phyloP scores from a whole-genome alignment of 371 early-diverging fungal genomes.

The Pancytospora epiphaga region DNA sequence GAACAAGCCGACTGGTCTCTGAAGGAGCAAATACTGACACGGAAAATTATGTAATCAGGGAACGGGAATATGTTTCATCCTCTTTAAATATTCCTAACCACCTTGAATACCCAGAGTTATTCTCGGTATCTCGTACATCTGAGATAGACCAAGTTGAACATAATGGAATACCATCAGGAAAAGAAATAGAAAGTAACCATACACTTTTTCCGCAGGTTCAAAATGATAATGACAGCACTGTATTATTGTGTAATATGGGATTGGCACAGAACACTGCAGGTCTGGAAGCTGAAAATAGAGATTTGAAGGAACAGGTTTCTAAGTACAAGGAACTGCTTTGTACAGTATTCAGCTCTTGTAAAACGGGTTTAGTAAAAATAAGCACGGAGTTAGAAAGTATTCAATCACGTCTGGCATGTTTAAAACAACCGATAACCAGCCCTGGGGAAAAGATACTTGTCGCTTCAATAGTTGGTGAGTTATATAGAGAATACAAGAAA shows the following conservation, averaged over 20 bases:
- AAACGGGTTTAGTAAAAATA: background rate
- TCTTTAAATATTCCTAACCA: too few species aligned
- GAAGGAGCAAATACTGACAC: background rate
- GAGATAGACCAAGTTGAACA: too few species aligned
- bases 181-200: too few species aligned
- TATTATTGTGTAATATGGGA: too few species aligned
- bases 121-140: too few species aligned
- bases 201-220: too few species aligned
- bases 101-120: too few species aligned
- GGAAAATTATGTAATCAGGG: background rate
- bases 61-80: too few species aligned
- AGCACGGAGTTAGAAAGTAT: background rate
- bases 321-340: background rate
- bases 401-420: background rate
- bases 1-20: conserved; percentile 13
- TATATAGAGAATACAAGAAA: background rate
- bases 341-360: background rate
- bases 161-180: too few species aligned
- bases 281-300: background rate
- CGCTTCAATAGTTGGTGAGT: background rate
- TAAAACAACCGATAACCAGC: background rate
- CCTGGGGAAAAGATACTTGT: background rate
- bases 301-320: background rate
- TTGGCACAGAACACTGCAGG: background rate
- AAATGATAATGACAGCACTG: too few species aligned